Evolutionary conservation across 2,329 filamentous ascomycete genomes (phyloP).

Genomic region (Dothideomycetes sp.): DNA sequence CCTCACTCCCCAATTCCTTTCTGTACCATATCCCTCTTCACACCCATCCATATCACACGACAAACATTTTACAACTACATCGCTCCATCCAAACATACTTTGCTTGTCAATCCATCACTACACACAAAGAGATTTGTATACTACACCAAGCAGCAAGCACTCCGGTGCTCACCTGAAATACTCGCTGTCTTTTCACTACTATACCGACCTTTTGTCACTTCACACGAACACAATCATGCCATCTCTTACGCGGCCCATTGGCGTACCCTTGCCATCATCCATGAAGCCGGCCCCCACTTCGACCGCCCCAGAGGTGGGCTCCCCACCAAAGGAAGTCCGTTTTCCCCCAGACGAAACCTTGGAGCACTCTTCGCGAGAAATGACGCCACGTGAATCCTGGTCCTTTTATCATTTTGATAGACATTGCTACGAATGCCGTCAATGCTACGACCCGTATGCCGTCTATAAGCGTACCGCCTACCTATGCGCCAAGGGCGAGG

Average conservation of each 20-base stretch:
- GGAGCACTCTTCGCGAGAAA: conserved; percentile 28
- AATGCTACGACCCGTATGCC: conserved; percentile 33
- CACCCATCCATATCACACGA: too few relatives aligned
- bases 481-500: conserved; percentile 33
- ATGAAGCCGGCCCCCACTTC: conserved; percentile 2
- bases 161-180: too few relatives aligned
- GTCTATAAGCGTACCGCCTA: conserved; percentile 27
- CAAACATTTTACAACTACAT: too few relatives aligned
- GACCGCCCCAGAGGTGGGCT: conserved; percentile 12
- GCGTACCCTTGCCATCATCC: neutral
- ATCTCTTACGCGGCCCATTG: conserved; percentile 2
- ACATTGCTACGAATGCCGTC: conserved; percentile 33
- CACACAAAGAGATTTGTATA: too few relatives aligned
- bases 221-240: too few relatives aligned
- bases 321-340: conserved; percentile 19
- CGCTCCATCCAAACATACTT: too few relatives aligned
- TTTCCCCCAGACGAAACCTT: conserved; percentile 11
- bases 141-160: too few relatives aligned
- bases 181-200: too few relatives aligned
- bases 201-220: too few relatives aligned
- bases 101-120: too few relatives aligned
- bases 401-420: conserved; percentile 36
- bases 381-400: conserved; percentile 32
- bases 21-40: too few relatives aligned
- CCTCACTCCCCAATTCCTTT: too few relatives aligned